A percentile compares a stretch with the other conserved stretches of the same genome.
Conservation (phyloP, 163 green algal genomes). For the Botryococcus braunii region DNA sequence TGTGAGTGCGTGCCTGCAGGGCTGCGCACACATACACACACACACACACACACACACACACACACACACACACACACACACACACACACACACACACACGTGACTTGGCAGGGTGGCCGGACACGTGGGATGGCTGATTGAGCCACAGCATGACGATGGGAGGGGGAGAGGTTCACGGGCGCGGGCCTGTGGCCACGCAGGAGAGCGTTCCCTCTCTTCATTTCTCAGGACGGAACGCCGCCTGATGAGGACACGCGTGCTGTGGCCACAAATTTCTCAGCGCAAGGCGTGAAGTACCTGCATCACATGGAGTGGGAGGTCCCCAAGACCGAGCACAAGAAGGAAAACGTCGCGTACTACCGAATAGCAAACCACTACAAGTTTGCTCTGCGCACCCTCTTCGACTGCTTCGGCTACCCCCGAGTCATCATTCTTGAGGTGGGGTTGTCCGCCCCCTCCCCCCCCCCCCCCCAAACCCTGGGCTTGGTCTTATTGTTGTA, state of each 20-base stretch:
- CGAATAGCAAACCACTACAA: conserved; percentile 57
- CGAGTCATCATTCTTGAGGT: conserved; percentile 46
- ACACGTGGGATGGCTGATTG: not conserved
- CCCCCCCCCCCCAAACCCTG: too few relatives aligned
- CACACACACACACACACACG: not conserved
- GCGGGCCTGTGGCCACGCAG: conserved; percentile 24
- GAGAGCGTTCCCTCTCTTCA: conserved; percentile 32
- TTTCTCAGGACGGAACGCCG: conserved; percentile 34
- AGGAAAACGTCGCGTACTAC: conserved; percentile 41
- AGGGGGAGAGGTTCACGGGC: too few relatives aligned
- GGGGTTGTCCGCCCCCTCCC: too few relatives aligned
- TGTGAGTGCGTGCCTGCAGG: conserved; percentile 1
- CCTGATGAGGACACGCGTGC: conserved; percentile 13
- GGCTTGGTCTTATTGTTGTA: too few relatives aligned
- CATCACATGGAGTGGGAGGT: conserved; percentile 20
- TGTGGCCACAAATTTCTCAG: conserved; percentile 1
- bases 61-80: not conserved
- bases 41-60: not conserved
- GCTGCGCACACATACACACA: too few relatives aligned
- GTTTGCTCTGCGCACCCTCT: conserved; percentile 39
- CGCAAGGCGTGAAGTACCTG: conserved; percentile 15
- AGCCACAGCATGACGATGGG: not conserved
- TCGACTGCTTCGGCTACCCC: conserved; percentile 43
- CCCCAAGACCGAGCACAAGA: conserved; percentile 3
- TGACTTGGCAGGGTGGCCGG: not conserved